Base-by-base conservation (phyloP, 2,329 filamentous ascomycete genomes). In the Alternaria angustiovoidea region DNA sequence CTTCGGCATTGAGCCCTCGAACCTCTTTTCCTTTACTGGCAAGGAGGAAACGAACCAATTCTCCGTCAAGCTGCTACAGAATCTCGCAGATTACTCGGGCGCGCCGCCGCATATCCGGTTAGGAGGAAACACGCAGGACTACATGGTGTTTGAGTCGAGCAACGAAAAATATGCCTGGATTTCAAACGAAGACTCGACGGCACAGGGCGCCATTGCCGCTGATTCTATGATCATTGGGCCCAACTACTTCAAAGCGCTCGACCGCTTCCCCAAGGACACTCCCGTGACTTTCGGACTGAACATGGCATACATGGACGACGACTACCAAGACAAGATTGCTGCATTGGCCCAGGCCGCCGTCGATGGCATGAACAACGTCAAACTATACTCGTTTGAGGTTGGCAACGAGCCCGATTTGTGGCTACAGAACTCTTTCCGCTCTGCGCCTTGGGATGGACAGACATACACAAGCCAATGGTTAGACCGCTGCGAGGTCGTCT, bases 1-100 rank as follows among this genome's bases (percentile, higher is more conserved):
- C 57, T 83, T 85, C 59, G 83, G 83, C 44, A 84, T 85, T 62
- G 83, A 85, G 74, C 80, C 83, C 26, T 84, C 82, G 20, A 84
- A 85, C 61, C 75, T 85, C 7, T 85, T 82, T 72, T 82, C 82
- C 51, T 85, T 83, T 69, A 83, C 81, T 12, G 83, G 83, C 56
- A 70, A 69, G 34, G 75, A 75, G 20, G 58, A 72, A 6, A 64
- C 80, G 18, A 85, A 85, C 66, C 44, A 71, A 9, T 68, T 85
- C 30, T 81, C 82, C 16, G 67, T 82, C n/a, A 82, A 83, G 62
- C 75, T 85, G 28, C 70, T 85, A 14, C 74, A 80, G 61, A 84
- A 84, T 68, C 77, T 85, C 41, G 80, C 80, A 51, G 79, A 80
- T 65, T 84, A 84, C 65, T 78, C 82, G 1, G 83, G 83, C 49